Base-by-base conservation (phyloP, 2,329 filamentous ascomycete species). In the Monascus ruber region DNA sequence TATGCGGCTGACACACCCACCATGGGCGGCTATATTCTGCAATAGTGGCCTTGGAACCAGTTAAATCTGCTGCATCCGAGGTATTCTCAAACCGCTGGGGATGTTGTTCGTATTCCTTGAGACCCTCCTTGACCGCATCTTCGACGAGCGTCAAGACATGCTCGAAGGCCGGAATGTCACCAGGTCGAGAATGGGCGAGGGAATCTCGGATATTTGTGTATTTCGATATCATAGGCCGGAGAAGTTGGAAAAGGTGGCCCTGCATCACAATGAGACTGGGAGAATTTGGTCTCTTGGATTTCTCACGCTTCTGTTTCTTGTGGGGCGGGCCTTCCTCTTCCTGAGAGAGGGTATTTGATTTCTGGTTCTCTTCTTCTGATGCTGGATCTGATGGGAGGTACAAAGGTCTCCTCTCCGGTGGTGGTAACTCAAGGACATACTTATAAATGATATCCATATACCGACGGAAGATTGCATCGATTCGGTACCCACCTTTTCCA, bases 401-500 rank as follows among this genome's bases (percentile, higher is more conserved):
- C 0, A 95, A 71, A 1, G 83, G 83, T 43, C 74, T 71, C 36
- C 89, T 71, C 31, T 62, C 52, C 0, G 88, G 88, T 4, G 50
- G 47, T 1, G 80, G 77, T 4, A 77, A 60, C 28, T 78, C 78
- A 0, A 91, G 67, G 1, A 83, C 84, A 53, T 94, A 76, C 58
- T 74, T 74, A 61, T 95, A 80, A 36, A 96, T 74, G 42, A 98
- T 93, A 54, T 95, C 83, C 61, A 96, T 70, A 58, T 98, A 98
- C 28, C 89, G 75, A 43, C 91, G 71, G 51, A 91, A 76, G 1
- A 95, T 77, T 2, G 85, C 87, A 59, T 98, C 91, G 46, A 95
- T 77, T 42, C 91, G 74, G 63, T 84, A 96, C 1, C 91, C 93
- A 4, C 86, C 85, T 43, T 76, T 80, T 1, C 85, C 85, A 53